Conservation (phyloP, 2,329 filamentous ascomycete species). For the Epichloe baconii region DNA sequence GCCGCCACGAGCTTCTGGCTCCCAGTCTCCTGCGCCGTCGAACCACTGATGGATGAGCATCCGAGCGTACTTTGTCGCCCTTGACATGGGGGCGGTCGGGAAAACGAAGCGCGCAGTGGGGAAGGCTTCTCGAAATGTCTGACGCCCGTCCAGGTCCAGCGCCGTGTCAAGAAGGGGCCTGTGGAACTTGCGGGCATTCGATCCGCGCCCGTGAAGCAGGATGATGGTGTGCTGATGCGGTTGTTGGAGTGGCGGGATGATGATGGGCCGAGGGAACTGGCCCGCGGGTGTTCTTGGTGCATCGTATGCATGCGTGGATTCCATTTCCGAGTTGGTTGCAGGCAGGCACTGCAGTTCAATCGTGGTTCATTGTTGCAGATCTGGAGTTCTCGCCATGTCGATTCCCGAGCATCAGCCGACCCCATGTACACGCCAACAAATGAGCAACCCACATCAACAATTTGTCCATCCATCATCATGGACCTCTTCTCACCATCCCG, state of each 20-base stretch:
- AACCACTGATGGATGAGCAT: conserved; percentile 23
- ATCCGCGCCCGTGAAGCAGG: conserved; percentile 37
- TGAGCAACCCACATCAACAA: not conserved
- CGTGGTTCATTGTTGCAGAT: no score
- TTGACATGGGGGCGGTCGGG: conserved; percentile 29
- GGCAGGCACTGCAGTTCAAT: no score
- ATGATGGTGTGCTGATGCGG: conserved; percentile 32
- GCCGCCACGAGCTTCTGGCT: conserved; percentile 16
- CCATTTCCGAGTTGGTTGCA: not conserved
- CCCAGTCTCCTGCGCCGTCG: conserved; percentile 23
- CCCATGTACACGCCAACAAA: not conserved
- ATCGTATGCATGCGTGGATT: not conserved
- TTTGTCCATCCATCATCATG: not conserved
- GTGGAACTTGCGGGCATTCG: conserved; percentile 26
- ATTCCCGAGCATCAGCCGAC: no score
- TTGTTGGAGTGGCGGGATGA: conserved; percentile 11
- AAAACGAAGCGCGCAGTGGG: conserved; percentile 36
- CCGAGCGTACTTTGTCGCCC: conserved; percentile 20
- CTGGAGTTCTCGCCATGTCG: no score
- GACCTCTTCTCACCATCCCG: conserved; percentile 1
- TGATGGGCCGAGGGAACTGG: conserved; percentile 12
- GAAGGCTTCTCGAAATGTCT: conserved; percentile 21
- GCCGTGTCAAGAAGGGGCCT: conserved; percentile 22
- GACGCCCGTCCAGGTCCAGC: conserved; percentile 8
- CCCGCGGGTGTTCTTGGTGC: conserved; percentile 7